phyloP scores from a whole-genome alignment of 257 asterid species.

The Coffea canephora region DNA sequence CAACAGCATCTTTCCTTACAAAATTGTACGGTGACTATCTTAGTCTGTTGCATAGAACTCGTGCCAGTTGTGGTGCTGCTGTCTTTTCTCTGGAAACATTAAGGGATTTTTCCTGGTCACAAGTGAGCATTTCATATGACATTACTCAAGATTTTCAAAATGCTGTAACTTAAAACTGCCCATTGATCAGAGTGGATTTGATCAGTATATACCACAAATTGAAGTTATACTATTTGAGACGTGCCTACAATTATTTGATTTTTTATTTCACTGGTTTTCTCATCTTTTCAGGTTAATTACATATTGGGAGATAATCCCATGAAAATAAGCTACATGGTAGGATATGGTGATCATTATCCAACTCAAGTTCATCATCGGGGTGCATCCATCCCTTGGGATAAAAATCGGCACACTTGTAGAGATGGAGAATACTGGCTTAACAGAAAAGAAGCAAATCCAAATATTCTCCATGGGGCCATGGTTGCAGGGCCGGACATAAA shows the following conservation, averaged over 20 bases:
- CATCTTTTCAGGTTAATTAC: slow-evolving; percentile 42
- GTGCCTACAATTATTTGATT: neutral
- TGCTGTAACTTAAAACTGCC: neutral
- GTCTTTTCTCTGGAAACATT: slow-evolving; percentile 29
- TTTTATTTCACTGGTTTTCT: neutral
- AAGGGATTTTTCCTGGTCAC: slow-evolving; percentile 46
- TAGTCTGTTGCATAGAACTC: slow-evolving; percentile 31
- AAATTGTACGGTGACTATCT: slow-evolving; percentile 61
- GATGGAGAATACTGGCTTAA: slow-evolving; percentile 44
- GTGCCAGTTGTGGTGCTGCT: slow-evolving; percentile 30
- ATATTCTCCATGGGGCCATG: slow-evolving; percentile 48
- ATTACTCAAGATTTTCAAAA: neutral
- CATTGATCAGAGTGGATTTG: no score
- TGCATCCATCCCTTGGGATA: slow-evolving; percentile 58
- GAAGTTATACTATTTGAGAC: no score
- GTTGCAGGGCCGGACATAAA: slow-evolving; percentile 53
- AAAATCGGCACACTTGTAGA: slow-evolving; percentile 27
- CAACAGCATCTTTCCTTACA: slow-evolving; percentile 55
- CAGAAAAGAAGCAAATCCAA: slow-evolving; percentile 36
- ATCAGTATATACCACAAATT: no score
- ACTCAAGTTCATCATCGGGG: slow-evolving; percentile 52
- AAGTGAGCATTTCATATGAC: slow-evolving; percentile 27
- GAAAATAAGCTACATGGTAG: slow-evolving; percentile 58
- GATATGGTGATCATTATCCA: slow-evolving; percentile 45
- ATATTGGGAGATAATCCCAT: slow-evolving; percentile 61